Evolutionary conservation across 768 basidiomycete species (phyloP).

Genomic region (Pleurotus platypus): DNA sequence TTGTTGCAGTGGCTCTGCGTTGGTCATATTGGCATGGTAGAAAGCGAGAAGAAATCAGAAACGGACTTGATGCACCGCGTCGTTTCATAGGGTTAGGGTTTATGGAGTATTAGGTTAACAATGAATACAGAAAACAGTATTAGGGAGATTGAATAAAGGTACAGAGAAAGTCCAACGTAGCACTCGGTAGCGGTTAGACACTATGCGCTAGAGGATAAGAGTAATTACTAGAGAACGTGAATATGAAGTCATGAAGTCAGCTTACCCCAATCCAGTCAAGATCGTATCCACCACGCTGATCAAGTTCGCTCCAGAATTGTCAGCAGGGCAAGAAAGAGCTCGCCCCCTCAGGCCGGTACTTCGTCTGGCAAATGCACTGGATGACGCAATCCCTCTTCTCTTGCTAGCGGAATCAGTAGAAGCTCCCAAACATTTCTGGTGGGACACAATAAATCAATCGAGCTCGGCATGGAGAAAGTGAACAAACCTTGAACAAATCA

Average conservation of each 20-base stretch:
- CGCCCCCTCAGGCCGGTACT: not conserved
- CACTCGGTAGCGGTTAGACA: too few species aligned
- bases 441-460: not conserved
- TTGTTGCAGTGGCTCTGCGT: conserved; percentile 52
- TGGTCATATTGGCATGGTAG: not conserved
- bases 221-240: too few species aligned
- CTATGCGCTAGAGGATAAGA: too few species aligned
- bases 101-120: not conserved
- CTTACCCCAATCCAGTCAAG: not conserved
- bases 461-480: not conserved
- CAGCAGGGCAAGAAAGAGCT: not conserved
- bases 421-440: not conserved
- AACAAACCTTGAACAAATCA: conserved; percentile 31
- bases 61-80: too few species aligned
- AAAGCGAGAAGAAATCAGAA: not conserved
- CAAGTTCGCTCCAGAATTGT: not conserved
- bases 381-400: not conserved
- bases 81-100: not conserved
- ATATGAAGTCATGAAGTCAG: too few species aligned
- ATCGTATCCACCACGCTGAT: not conserved
- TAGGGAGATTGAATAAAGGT: not conserved
- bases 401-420: not conserved
- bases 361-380: not conserved
- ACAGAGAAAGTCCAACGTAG: too few species aligned
- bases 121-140: not conserved